These are phyloP conservation scores for Boletus insuetus DNA, from an alignment of 768 basidiomycete species.

Conservation along the genomic window DNA sequence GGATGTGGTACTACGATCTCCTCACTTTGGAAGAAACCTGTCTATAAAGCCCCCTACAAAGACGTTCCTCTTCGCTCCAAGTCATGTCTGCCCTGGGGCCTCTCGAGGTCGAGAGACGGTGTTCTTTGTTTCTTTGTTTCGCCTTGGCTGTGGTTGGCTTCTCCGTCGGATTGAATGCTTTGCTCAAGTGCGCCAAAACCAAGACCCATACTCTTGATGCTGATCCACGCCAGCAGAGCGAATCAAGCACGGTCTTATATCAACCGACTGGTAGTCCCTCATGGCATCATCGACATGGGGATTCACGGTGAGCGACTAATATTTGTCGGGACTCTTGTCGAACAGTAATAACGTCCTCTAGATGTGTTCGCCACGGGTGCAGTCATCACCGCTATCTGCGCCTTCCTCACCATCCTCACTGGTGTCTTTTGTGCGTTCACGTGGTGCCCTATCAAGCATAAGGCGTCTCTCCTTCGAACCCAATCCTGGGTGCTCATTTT, in stretches of 20 bases:
- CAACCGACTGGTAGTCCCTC: slow-evolving; percentile 6
- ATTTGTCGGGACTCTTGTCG: not conserved
- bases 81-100: slow-evolving; percentile 7
- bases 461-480: slow-evolving; percentile 20
- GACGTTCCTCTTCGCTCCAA: not conserved
- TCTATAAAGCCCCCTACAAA: slow-evolving; percentile 1
- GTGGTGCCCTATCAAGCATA: slow-evolving; percentile 5
- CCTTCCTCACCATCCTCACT: slow-evolving; percentile 33
- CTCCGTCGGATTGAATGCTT: slow-evolving; percentile 19
- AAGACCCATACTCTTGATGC: not conserved
- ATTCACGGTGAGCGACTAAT: slow-evolving; percentile 10
- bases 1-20: not conserved
- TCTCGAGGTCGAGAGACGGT: slow-evolving; percentile 13
- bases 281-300: slow-evolving; percentile 6
- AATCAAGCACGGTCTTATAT: slow-evolving; percentile 13
- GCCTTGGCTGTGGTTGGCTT: slow-evolving; percentile 26
- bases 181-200: slow-evolving; percentile 16
- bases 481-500: slow-evolving; percentile 41
- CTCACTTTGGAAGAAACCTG: not conserved
- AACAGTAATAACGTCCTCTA: slow-evolving; percentile 12
- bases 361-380: slow-evolving; percentile 40
- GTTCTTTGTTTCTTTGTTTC: slow-evolving; percentile 30
- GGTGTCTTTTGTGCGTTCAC: slow-evolving; percentile 28
- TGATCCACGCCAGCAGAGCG: slow-evolving; percentile 4
- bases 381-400: slow-evolving; percentile 36